A percentile compares a stretch with the other conserved stretches of the same genome.
These are phyloP conservation scores for Mimosa pudica DNA, from an alignment of 306 rosid genomes.

Conservation along the genomic window DNA sequence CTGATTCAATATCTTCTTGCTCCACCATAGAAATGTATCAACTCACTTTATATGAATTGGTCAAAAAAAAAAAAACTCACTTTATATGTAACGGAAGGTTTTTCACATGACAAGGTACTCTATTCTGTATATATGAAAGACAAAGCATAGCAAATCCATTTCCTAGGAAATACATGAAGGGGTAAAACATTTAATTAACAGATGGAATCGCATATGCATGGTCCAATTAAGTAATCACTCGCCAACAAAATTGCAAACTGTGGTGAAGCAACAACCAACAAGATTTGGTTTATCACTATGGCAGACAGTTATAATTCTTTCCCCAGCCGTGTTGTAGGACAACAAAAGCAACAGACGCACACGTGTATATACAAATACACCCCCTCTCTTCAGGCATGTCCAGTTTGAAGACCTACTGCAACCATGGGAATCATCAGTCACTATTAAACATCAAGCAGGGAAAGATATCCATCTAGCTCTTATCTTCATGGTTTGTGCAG, in stretches of 20 bases:
- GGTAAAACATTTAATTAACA: not conserved
- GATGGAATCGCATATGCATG: not conserved
- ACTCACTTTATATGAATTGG: not conserved
- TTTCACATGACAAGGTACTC: too few relatives aligned
- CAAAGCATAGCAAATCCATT: not conserved
- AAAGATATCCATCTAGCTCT: conserved; percentile 6
- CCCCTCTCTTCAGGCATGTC: not conserved
- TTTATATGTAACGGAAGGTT: not conserved
- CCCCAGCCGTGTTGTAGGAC: not conserved
- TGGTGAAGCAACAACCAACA: not conserved
- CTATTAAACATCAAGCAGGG: conserved; percentile 4
- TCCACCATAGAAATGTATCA: not conserved
- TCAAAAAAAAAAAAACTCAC: too few relatives aligned
- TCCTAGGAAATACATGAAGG: not conserved
- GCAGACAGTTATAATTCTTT: not conserved
- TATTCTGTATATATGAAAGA: not conserved
- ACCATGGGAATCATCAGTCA: conserved; percentile 1
- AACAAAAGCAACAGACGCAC: not conserved
- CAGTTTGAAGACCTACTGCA: not conserved
- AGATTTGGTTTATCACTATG: not conserved
- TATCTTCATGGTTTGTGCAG: not conserved
- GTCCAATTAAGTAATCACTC: not conserved
- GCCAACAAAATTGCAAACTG: not conserved
- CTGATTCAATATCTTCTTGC: not conserved
- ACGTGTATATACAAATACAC: not conserved